Evolutionary conservation across 1,284 basidiomycete genomes (phyloP).

Genomic region (Cutaneotrichosporon sp.): DNA sequence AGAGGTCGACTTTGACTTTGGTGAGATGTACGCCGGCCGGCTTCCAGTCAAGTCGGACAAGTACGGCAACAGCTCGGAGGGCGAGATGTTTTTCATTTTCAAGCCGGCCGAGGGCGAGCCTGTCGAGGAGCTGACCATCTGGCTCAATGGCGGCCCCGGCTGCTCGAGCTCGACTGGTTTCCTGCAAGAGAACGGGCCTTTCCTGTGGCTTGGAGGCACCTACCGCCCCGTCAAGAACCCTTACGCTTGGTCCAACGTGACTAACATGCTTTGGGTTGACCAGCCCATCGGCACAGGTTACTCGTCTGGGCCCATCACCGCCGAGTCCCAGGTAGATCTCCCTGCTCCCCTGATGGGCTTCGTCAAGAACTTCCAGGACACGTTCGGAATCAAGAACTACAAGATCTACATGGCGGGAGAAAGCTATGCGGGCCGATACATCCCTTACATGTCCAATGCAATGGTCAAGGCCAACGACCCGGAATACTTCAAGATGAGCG

Average conservation of each 20-base stretch:
- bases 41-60: constrained; percentile 16
- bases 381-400: constrained; percentile 23
- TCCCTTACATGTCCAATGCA: constrained; percentile 46
- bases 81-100: constrained; percentile 24
- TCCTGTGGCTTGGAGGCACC: constrained; percentile 62
- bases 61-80: neutral
- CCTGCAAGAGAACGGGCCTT: constrained; percentile 75
- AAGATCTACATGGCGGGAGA: constrained; percentile 36
- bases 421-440: constrained; percentile 47
- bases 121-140: constrained; percentile 30
- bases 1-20: constrained; percentile 21
- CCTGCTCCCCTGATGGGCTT: constrained; percentile 37
- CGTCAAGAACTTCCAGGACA: constrained; percentile 22
- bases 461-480: constrained; percentile 26
- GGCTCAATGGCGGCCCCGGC: constrained; percentile 24
- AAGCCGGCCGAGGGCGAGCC: constrained; percentile 20
- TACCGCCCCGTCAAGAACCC: constrained; percentile 63
- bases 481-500: constrained; percentile 23
- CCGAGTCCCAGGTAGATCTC: constrained; percentile 46
- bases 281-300: constrained; percentile 80
- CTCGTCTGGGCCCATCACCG: constrained; percentile 64
- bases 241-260: constrained; percentile 71
- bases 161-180: constrained; percentile 73
- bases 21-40: constrained; percentile 26
- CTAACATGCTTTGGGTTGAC: constrained; percentile 47